phyloP scores from a whole-genome alignment of 306 rosid species.

The Castanopsis chinensis region DNA sequence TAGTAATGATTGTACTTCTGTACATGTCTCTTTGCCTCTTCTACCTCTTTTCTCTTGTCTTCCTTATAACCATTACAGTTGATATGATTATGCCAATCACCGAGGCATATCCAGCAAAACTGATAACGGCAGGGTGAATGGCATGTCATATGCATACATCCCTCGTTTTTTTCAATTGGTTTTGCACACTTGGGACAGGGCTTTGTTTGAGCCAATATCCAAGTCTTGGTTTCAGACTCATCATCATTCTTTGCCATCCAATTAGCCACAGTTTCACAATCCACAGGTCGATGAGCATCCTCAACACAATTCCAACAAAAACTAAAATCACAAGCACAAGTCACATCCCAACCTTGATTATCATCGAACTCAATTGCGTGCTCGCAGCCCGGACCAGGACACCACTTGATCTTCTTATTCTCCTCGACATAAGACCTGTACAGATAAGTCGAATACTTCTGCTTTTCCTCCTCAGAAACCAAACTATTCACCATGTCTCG shows the following conservation, averaged over 20 bases:
- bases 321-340: slow-evolving; percentile 32
- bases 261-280: slow-evolving; percentile 33
- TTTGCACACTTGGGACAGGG: slow-evolving; percentile 45
- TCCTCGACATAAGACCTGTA: slow-evolving; percentile 45
- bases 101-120: slow-evolving; percentile 47
- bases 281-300: slow-evolving; percentile 50
- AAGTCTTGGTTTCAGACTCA: slow-evolving; percentile 35
- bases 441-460: slow-evolving; percentile 34
- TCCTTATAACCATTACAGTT: slow-evolving; percentile 19
- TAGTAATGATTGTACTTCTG: slow-evolving; percentile 36
- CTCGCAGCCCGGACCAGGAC: slow-evolving; percentile 48
- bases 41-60: slow-evolving; percentile 16
- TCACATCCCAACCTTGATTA: slow-evolving; percentile 21
- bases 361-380: slow-evolving; percentile 27
- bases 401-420: slow-evolving; percentile 43
- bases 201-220: slow-evolving; percentile 45
- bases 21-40: slow-evolving; percentile 20
- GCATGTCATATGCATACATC: slow-evolving; percentile 50
- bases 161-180: slow-evolving; percentile 41
- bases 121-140: slow-evolving; percentile 31
- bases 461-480: slow-evolving; percentile 16
- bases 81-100: slow-evolving; percentile 24
- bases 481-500: slow-evolving; percentile 29
- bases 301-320: slow-evolving; percentile 47
- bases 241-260: slow-evolving; percentile 37